Conservation (phyloP, 192 early-diverging fungal species). For the Backusella circina region DNA sequence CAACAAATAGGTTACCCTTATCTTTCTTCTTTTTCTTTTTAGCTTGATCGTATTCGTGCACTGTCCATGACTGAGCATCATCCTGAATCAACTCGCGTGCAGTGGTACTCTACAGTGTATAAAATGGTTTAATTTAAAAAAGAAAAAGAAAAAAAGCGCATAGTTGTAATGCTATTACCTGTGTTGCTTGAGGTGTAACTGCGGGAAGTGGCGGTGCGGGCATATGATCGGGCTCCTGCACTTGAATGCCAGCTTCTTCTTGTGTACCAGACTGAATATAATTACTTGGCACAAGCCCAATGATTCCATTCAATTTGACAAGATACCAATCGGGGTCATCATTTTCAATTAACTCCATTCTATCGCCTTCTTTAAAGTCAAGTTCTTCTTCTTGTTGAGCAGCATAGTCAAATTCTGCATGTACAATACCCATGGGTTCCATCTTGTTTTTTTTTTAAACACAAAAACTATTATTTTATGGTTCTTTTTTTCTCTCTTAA, state of each 20-base stretch:
- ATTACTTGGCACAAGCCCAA: conserved; percentile 85
- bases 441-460: conserved; percentile 34
- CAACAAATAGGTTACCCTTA: conserved; percentile 62
- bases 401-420: conserved; percentile 81
- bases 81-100: neutral
- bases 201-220: neutral
- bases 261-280: conserved; percentile 62
- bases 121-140: neutral
- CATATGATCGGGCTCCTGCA: neutral
- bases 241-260: neutral
- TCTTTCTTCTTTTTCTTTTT: conserved; percentile 76
- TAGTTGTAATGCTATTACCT: neutral
- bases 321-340: conserved; percentile 95
- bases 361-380: conserved; percentile 68
- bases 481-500: neutral
- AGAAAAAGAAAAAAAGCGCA: neutral
- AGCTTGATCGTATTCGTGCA: conserved; percentile 51
- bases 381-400: conserved; percentile 85
- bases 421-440: conserved; percentile 52
- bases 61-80: conserved; percentile 48
- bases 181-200: neutral
- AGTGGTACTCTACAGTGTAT: neutral
- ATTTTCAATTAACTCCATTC: conserved; percentile 73
- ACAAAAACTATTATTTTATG: neutral
- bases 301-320: conserved; percentile 59